Evolutionary conservation across 192 early-diverging fungal species (phyloP), one percentile per base, ranked within the genome.

Genomic region (Chytriomyces confervae): DNA sequence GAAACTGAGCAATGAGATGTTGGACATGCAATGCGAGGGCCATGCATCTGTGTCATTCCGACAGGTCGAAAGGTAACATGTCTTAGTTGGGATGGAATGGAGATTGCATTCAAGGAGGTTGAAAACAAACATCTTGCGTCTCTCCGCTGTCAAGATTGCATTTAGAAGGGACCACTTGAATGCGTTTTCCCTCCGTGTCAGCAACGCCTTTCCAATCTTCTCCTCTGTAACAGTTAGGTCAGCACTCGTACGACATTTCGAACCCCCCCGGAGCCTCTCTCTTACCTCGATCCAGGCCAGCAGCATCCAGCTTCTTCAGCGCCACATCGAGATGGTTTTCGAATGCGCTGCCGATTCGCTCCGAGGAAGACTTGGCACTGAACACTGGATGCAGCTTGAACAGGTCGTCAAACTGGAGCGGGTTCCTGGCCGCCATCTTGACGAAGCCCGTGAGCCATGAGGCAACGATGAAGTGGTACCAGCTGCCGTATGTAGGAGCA

Each of bases 141-240:
- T 23, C 36, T 72, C 69, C 9, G 69, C 50, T 16, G 16, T 18
- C 0, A 72, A 16, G 8, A 72, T 50, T 60, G 50, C 69, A 18
- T 61, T 51, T 16, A 72, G 43, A 0, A 72, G 69, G 9, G 51
- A 16, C 69, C 69, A 72, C 29, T 61, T 72, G 69, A 72, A 18
- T 2, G 13, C 66, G 11, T 24, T 68, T 44, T 75, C 74, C 5
- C 44, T 67, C n/a, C 44, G 45, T 24, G 46, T 75, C 3, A 75
- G 50, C 2, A 2, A 36, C 36, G 36, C 36, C 36, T 36, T 36
- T 36, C 20, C 53, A 57, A 57, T 57, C 20, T 57, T 13, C 36
- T n/a, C 20, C 3, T 57, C 13, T 57, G 20, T n/a, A n/a, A 57
- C 20, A 20, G 20, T 57, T 57, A 57, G 0, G 53, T 57, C 16